These are phyloP conservation scores for Rhynchosporium agropyri DNA, from an alignment of 2,329 filamentous ascomycete genomes.

Conservation along the genomic window DNA sequence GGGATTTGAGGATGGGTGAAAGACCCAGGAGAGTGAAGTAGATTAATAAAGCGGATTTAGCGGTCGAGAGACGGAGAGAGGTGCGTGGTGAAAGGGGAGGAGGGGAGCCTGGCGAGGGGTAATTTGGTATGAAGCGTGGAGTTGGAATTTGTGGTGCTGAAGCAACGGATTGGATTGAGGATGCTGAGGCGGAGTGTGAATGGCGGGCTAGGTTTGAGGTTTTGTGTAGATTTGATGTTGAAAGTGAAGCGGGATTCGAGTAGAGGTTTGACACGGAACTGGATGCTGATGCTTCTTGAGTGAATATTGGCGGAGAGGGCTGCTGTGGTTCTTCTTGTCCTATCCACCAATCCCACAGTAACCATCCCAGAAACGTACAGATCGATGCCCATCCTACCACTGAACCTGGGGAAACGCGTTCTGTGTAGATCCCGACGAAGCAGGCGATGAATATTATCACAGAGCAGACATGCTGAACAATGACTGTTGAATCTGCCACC, in stretches of 20 bases:
- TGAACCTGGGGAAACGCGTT: slow-evolving; percentile 85
- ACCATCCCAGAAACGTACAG: slow-evolving; percentile 84
- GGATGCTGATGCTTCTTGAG: slow-evolving; percentile 38
- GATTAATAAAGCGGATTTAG: slow-evolving; percentile 90
- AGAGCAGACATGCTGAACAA: slow-evolving; percentile 94
- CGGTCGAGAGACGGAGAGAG: slow-evolving; percentile 71
- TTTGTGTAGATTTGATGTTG: slow-evolving; percentile 7
- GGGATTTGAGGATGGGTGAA: slow-evolving; percentile 91
- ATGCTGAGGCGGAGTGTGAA: slow-evolving; percentile 56
- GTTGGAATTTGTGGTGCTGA: slow-evolving; percentile 31
- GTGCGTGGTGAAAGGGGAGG: slow-evolving; percentile 45
- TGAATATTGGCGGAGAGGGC: slow-evolving; percentile 25
- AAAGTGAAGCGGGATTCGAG: slow-evolving; percentile 36
- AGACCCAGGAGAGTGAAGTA: slow-evolving; percentile 90
- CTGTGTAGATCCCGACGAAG: slow-evolving; percentile 87
- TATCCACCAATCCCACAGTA: slow-evolving; percentile 90
- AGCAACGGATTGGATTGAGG: slow-evolving; percentile 54
- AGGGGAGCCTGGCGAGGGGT: slow-evolving; percentile 36
- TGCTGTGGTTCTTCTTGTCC: slow-evolving; percentile 60
- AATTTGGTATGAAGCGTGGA: slow-evolving; percentile 38
- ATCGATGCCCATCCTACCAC: slow-evolving; percentile 84
- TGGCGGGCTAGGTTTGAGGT: slow-evolving; percentile 40
- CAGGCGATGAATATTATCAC: slow-evolving; percentile 94
- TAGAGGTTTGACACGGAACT: slow-evolving; percentile 38
- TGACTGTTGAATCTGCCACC: slow-evolving; percentile 91